A percentile compares a stretch with the other conserved stretches of the same genome.
phyloP scores from a whole-genome alignment of 352 stramenopile genomes.

The Phytopythium montanum region DNA sequence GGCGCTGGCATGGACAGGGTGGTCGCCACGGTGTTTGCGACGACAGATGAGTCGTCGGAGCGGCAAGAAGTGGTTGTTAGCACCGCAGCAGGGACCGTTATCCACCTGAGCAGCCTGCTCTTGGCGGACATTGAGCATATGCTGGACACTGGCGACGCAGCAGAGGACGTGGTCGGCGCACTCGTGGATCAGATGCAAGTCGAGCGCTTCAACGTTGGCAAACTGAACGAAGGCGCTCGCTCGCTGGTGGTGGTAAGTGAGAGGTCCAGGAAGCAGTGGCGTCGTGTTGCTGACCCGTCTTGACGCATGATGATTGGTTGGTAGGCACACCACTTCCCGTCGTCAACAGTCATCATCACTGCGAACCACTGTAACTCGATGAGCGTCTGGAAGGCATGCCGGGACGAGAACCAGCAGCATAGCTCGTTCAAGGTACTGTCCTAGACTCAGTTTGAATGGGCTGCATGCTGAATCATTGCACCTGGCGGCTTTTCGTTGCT shows the following conservation, averaged over 20 bases:
- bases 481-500: background rate
- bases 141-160: background rate
- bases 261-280: too few relatives aligned
- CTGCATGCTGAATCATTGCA: background rate
- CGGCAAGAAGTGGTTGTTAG: background rate
- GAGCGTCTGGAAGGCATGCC: background rate
- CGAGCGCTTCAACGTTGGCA: slow-evolving; percentile 1
- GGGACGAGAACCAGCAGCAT: background rate
- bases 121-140: background rate
- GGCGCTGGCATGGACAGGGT: background rate
- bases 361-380: slow-evolving; percentile 1
- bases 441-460: background rate
- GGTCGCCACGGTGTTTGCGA: background rate
- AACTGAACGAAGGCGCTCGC: background rate
- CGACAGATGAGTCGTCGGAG: background rate
- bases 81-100: background rate
- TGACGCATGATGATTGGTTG: background rate
- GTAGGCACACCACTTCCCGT: background rate
- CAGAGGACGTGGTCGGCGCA: background rate
- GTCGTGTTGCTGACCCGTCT: background rate
- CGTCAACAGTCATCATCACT: background rate
- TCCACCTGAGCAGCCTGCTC: background rate
- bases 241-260: slow-evolving; percentile 1
- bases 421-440: background rate
- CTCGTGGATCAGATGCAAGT: background rate